These are phyloP conservation scores for Lanmaoa pseudosensibilis DNA, from an alignment of 768 basidiomycete genomes.

Conservation along the genomic window DNA sequence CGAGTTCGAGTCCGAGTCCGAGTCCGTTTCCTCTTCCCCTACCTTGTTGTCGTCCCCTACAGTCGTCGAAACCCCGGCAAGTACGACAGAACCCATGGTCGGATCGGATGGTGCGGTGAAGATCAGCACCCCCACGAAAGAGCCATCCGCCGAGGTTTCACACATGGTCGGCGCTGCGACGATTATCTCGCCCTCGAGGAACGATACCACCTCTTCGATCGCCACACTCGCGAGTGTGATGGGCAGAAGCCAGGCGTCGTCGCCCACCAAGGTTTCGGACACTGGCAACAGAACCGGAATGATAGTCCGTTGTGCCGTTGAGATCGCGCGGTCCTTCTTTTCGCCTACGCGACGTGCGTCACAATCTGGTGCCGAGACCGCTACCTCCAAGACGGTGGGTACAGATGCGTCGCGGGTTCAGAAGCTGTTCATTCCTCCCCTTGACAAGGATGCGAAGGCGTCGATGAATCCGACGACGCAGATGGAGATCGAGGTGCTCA, in stretches of 20 bases:
- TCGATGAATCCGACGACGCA: slow-evolving; percentile 1
- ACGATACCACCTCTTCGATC: not conserved
- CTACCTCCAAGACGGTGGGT: not conserved
- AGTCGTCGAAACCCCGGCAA: not conserved
- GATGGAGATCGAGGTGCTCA: slow-evolving; percentile 8
- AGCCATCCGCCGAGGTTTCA: not conserved
- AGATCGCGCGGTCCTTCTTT: not conserved
- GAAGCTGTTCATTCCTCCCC: slow-evolving; percentile 3
- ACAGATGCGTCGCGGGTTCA: not conserved
- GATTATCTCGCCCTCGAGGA: not conserved
- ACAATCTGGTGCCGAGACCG: not conserved
- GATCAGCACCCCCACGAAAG: not conserved
- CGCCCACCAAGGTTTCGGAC: not conserved
- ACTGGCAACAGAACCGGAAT: not conserved
- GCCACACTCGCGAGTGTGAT: not conserved
- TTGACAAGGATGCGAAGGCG: not conserved
- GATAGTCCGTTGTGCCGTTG: not conserved
- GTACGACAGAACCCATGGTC: not conserved
- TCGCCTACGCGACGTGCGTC: not conserved
- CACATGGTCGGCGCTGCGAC: not conserved
- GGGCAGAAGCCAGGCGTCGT: not conserved
- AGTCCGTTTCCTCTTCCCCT: not conserved
- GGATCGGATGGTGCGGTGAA: not conserved
- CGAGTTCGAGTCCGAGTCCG: too few species aligned
- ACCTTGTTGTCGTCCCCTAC: not conserved